phyloP scores from a whole-genome alignment of 768 basidiomycete genomes.

The Naganishia antarctica region DNA sequence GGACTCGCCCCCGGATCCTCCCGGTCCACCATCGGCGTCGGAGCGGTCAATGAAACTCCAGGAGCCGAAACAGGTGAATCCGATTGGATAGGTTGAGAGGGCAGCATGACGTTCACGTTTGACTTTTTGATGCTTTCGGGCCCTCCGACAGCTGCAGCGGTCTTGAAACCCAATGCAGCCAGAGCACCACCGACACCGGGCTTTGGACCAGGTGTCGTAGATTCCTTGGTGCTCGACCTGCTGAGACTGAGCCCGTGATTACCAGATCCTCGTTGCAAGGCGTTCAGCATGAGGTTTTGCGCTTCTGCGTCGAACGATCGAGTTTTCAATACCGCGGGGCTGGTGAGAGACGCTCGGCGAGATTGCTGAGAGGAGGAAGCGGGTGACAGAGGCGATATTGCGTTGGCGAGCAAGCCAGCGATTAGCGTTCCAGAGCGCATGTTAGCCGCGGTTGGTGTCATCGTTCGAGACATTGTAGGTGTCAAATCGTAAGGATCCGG shows the following conservation, averaged over 20 bases:
- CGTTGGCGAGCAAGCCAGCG: neutral
- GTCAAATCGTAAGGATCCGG: neutral
- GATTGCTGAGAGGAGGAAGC: neutral
- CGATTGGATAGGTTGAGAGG: neutral
- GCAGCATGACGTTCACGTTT: neutral
- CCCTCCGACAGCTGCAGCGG: slow-evolving; percentile 24
- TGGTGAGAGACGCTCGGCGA: slow-evolving; percentile 21
- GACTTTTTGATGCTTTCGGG: slow-evolving; percentile 6
- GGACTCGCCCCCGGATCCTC: neutral
- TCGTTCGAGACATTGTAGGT: neutral
- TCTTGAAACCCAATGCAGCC: slow-evolving; percentile 50
- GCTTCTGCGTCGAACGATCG: slow-evolving; percentile 54
- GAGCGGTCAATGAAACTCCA: neutral
- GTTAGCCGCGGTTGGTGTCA: neutral
- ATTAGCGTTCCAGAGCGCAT: neutral
- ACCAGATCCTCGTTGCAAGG: slow-evolving; percentile 54
- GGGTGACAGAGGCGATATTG: neutral
- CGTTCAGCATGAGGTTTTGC: slow-evolving; percentile 54
- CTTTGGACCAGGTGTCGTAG: slow-evolving; percentile 33
- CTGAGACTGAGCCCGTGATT: slow-evolving; percentile 29
- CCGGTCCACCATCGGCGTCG: slow-evolving; percentile 1
- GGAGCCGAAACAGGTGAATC: neutral
- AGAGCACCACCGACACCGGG: slow-evolving; percentile 48
- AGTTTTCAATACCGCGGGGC: slow-evolving; percentile 6
- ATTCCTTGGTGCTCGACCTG: slow-evolving; percentile 18